Conservation (phyloP, 805 yeast genomes). For the Candida takata region DNA sequence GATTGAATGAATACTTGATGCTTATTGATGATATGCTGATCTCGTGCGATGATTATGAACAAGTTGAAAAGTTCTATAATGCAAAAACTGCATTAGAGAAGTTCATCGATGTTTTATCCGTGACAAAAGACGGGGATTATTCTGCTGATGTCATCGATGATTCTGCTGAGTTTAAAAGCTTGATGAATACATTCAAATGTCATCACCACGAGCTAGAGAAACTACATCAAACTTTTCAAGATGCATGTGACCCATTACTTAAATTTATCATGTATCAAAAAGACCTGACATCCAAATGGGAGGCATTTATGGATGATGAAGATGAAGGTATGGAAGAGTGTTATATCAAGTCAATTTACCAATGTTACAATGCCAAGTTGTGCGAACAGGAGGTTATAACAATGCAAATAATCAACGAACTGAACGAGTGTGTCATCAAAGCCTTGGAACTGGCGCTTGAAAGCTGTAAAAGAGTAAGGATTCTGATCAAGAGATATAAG, state of each 20-base stretch:
- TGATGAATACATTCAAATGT: not conserved
- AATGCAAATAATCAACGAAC: slow-evolving; percentile 20
- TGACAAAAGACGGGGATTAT: not conserved
- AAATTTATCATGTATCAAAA: slow-evolving; percentile 11
- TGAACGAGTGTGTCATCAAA: slow-evolving; percentile 23
- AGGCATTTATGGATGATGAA: slow-evolving; percentile 23
- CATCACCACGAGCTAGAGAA: not conserved
- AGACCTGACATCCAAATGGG: slow-evolving; percentile 24
- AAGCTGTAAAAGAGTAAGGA: slow-evolving; percentile 20
- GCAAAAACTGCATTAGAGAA: slow-evolving; percentile 14
- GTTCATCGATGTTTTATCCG: slow-evolving; percentile 6
- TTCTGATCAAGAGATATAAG: slow-evolving; percentile 26
- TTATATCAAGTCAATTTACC: slow-evolving; percentile 24
- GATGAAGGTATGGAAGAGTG: slow-evolving; percentile 11
- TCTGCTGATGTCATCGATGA: not conserved
- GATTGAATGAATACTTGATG: slow-evolving; percentile 22
- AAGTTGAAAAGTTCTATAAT: slow-evolving; percentile 13
- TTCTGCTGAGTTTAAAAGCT: not conserved
- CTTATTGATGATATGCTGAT: slow-evolving; percentile 15
- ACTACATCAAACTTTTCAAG: slow-evolving; percentile 7
- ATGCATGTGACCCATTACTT: slow-evolving; percentile 8
- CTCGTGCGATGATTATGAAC: slow-evolving; percentile 9
- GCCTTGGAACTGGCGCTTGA: slow-evolving; percentile 24
- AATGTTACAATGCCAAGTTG: slow-evolving; percentile 23
- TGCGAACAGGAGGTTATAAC: slow-evolving; percentile 24